A percentile compares a stretch with the other conserved stretches of the same genome.
These are phyloP conservation scores for Cyberlindnera saturnus DNA, from an alignment of 805 yeast genomes.

Conservation along the genomic window DNA sequence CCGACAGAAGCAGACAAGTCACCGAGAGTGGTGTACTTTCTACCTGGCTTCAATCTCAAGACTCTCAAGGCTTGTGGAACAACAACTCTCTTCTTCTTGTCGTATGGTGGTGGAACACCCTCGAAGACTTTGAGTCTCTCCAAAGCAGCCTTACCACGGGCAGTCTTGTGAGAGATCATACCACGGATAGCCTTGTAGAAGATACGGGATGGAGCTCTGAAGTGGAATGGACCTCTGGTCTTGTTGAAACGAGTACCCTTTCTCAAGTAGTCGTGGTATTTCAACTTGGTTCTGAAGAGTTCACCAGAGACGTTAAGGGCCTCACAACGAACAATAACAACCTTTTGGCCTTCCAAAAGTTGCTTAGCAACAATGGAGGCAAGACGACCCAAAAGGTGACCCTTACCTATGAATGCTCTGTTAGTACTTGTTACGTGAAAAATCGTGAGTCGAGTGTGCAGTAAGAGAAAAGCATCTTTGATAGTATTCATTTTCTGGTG, in stretches of 20 bases:
- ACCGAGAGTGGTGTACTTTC: conserved; percentile 98
- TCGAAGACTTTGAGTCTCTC: conserved; percentile 99
- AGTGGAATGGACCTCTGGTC: conserved; percentile 99
- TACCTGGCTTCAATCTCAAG: conserved; percentile 98
- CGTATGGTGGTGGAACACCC: conserved; percentile 99
- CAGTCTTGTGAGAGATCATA: conserved; percentile 99
- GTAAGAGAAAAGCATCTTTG: not conserved
- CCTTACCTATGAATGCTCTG: conserved; percentile 57
- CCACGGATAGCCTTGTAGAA: conserved; percentile 99
- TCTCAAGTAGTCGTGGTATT: conserved; percentile 99
- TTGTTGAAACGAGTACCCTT: conserved; percentile 99
- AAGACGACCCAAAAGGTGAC: conserved; percentile 99
- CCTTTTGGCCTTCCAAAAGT: conserved; percentile 95
- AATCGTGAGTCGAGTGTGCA: too few relatives aligned
- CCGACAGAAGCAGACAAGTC: conserved; percentile 95
- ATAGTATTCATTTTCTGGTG: conserved; percentile 1
- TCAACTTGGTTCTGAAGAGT: conserved; percentile 99
- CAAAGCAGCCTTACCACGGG: conserved; percentile 99
- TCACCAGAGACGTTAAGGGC: conserved; percentile 99
- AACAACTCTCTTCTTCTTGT: conserved; percentile 99
- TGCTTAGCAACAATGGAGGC: conserved; percentile 99
- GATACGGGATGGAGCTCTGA: conserved; percentile 99
- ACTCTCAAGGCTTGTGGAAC: conserved; percentile 99
- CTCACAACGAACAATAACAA: conserved; percentile 96
- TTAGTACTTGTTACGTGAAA: conserved; percentile 17